phyloP scores from a whole-genome alignment of 257 asterid species.

The Coffea canephora region DNA sequence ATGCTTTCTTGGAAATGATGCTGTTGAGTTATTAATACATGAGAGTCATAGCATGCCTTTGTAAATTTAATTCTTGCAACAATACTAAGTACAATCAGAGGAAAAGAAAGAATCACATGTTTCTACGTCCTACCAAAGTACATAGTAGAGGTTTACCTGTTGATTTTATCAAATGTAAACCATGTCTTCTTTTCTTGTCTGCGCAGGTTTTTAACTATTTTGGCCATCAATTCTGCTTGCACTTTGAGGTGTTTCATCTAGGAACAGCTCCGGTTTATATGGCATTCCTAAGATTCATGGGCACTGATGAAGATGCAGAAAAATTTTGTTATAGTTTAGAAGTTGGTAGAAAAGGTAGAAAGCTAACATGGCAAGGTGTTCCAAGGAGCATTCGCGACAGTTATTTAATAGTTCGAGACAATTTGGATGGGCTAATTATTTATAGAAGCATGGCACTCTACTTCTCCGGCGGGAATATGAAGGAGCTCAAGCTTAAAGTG shows the following conservation, averaged over 20 bases:
- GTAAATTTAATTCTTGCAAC: not conserved
- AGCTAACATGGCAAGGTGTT: constrained; percentile 37
- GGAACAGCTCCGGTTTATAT: constrained; percentile 39
- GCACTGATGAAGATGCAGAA: constrained; percentile 34
- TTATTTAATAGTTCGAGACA: constrained; percentile 34
- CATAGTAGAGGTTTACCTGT: not conserved
- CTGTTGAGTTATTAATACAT: not conserved
- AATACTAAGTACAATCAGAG: too few species aligned
- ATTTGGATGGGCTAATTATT: constrained; percentile 35
- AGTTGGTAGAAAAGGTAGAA: constrained; percentile 37
- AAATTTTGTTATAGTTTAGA: constrained; percentile 37
- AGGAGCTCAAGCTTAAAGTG: constrained; percentile 35
- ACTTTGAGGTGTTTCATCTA: constrained; percentile 37
- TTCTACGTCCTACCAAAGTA: too few species aligned
- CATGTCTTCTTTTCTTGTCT: not conserved
- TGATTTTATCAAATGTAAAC: not conserved
- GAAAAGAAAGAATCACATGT: too few species aligned
- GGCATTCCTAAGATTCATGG: constrained; percentile 42
- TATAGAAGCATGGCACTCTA: constrained; percentile 36
- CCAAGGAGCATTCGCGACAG: constrained; percentile 42
- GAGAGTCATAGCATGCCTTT: not conserved
- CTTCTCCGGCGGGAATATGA: constrained; percentile 31
- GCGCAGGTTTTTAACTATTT: constrained; percentile 42
- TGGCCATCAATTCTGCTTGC: constrained; percentile 37
- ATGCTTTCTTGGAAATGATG: not conserved